Evolutionary conservation across 495 filamentous ascomycete genomes (phyloP), one percentile per base, ranked within the genome.

Genomic region (Neurospora cerealis): DNA sequence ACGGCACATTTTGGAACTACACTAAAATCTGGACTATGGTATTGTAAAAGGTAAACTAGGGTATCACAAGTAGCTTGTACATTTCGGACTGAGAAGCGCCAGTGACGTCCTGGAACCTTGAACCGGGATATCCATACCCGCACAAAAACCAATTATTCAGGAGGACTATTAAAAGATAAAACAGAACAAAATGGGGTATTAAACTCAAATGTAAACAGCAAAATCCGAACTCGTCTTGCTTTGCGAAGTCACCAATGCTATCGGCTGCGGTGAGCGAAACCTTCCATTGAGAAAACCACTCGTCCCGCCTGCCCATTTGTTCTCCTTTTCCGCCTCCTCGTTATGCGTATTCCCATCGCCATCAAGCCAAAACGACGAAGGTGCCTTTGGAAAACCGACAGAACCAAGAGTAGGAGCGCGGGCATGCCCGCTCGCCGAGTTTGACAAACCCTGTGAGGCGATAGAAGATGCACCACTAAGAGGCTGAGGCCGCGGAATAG

Each of bases 151-250:
- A 28, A 21, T 5, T 11, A 10, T 24, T 21, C 9, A 21, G n/a
- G n/a, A 24, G 4, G n/a, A 48, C 9, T 21, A 11, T 21, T 11
- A 5, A 48, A 4, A 9, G 3, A 21, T 10, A 21, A 42, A 3
- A 42, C 40, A 17, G 15, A 46, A 21, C n/a, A 21, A 24, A 28
- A 7, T 0, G 48, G 54, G 54, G 28, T 66, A 34, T 70, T 39
- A 17, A 73, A 37, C 13, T 74, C 60, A 78, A 41, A 78, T 80
- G 46, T 78, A 80, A 40, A 74, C 74, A 1, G 74, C 78, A 71
- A 71, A 80, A 69, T 79, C 78, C 71, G 74, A 77, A 34, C 69
- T 76, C 40, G 28, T 48, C 72, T 44, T 74, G 40, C 74, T 75
- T 9, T n/a, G 69, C 1, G 73, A 70, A 37, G 74, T 69, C 24